A percentile compares a stretch with the other conserved stretches of the same genome.
These are phyloP conservation scores for Clavispora vitiphila DNA, from an alignment of 805 yeast species.

Conservation along the genomic window DNA sequence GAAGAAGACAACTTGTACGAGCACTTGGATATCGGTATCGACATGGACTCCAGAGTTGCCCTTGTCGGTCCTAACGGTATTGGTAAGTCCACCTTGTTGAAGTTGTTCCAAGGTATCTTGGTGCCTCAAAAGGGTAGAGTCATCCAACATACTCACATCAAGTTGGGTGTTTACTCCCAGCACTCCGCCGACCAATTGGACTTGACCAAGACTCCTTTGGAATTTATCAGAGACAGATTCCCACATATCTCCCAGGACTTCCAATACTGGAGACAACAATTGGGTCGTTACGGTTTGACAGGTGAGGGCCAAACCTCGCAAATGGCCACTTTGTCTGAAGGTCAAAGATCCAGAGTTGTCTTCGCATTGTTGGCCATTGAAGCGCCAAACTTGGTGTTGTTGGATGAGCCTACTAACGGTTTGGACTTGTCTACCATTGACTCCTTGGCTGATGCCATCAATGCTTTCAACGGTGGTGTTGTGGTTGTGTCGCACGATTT, in stretches of 20 bases:
- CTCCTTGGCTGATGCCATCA: slow-evolving; percentile 94
- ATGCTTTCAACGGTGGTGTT: slow-evolving; percentile 94
- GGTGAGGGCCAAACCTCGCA: slow-evolving; percentile 98
- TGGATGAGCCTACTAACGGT: slow-evolving; percentile 99
- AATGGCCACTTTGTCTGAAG: slow-evolving; percentile 98
- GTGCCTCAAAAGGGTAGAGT: slow-evolving; percentile 91
- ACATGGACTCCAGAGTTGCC: slow-evolving; percentile 98
- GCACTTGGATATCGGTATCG: slow-evolving; percentile 93
- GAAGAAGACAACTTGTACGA: slow-evolving; percentile 85
- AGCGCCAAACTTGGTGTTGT: slow-evolving; percentile 85
- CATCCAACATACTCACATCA: slow-evolving; percentile 94
- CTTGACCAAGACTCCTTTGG: slow-evolving; percentile 89
- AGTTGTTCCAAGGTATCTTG: slow-evolving; percentile 93
- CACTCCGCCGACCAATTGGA: slow-evolving; percentile 98
- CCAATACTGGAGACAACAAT: slow-evolving; percentile 97
- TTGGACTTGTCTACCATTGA: slow-evolving; percentile 97
- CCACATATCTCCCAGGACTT: slow-evolving; percentile 88
- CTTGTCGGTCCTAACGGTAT: slow-evolving; percentile 99
- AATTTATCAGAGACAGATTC: slow-evolving; percentile 94
- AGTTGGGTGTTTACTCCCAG: slow-evolving; percentile 98
- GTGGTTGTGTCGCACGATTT: slow-evolving; percentile 98
- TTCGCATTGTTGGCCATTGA: slow-evolving; percentile 94
- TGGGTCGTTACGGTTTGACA: slow-evolving; percentile 96
- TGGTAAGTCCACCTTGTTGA: slow-evolving; percentile 93
- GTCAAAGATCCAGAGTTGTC: slow-evolving; percentile 98